Evolutionary conservation across 2,329 filamentous ascomycete species (phyloP).

Genomic region (Hypoxylon sp.): DNA sequence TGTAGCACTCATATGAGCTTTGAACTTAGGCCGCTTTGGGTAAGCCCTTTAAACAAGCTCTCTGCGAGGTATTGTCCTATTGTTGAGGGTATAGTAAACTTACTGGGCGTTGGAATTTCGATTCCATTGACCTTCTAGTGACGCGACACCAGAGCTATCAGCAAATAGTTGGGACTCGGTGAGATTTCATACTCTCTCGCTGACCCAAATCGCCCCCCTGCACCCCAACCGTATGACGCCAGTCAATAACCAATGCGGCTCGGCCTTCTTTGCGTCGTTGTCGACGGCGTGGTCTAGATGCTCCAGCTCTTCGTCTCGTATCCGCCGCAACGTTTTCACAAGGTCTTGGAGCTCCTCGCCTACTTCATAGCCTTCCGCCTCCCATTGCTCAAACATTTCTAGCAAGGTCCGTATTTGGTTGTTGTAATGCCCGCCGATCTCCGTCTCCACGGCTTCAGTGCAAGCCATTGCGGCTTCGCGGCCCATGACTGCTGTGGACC

Average conservation of each 20-base stretch:
- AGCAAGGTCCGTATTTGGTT: conserved; percentile 86
- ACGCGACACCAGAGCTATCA: not conserved
- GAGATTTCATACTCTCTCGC: conserved; percentile 72
- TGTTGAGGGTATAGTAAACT: conserved; percentile 1
- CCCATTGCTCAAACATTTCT: conserved; percentile 83
- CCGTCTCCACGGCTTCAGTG: conserved; percentile 97
- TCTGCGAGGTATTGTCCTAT: not conserved
- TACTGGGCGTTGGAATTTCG: not conserved
- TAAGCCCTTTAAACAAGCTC: not conserved
- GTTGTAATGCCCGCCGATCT: conserved; percentile 97
- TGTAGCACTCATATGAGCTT: not conserved
- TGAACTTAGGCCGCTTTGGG: not conserved
- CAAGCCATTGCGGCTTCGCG: conserved; percentile 98
- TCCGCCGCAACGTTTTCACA: conserved; percentile 81
- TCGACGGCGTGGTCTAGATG: conserved; percentile 96
- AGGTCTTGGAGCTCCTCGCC: conserved; percentile 83
- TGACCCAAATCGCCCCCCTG: conserved; percentile 92
- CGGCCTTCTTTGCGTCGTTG: conserved; percentile 90
- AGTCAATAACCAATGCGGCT: conserved; percentile 90
- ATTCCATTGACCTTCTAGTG: not conserved
- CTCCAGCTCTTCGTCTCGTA: conserved; percentile 96
- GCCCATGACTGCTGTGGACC: conserved; percentile 90
- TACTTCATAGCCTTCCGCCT: conserved; percentile 82
- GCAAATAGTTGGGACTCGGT: not conserved
- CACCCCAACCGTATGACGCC: conserved; percentile 92